phyloP scores from a whole-genome alignment of 169 alveolate genomes.

The Plasmodium vivax region DNA sequence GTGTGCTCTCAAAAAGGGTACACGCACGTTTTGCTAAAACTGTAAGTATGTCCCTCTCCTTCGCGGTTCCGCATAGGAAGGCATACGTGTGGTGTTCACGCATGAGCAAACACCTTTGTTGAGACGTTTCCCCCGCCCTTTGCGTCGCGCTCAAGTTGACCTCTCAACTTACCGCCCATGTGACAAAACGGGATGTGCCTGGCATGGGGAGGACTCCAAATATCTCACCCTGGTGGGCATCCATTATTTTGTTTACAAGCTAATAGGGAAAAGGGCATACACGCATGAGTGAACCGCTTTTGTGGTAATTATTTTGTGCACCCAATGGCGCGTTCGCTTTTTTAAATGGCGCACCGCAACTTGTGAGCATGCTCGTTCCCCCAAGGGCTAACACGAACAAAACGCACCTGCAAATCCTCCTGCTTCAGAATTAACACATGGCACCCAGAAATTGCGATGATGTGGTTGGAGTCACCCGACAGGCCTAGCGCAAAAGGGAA shows the following conservation, averaged over 20 bases:
- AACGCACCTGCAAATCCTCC: conserved; percentile 10
- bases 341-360: background rate
- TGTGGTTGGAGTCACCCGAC: conserved; percentile 29
- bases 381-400: background rate
- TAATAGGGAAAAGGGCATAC: background rate
- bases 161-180: conserved; percentile 50
- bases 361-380: background rate
- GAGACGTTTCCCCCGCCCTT: background rate
- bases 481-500: conserved; percentile 2
- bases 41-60: background rate
- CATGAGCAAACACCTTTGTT: background rate
- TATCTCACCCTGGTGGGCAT: conserved; percentile 8
- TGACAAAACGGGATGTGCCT: conserved; percentile 14
- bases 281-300: background rate
- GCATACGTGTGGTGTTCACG: background rate
- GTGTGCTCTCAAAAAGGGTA: background rate
- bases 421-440: conserved; percentile 32
- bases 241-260: conserved; percentile 46
- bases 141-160: background rate
- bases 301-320: background rate
- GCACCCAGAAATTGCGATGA: conserved; percentile 17
- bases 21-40: background rate
- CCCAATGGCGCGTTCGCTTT: background rate
- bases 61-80: background rate
- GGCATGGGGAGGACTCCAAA: conserved; percentile 21